Conservation (phyloP, 352 stramenopile species). For the Phytophthora pseudosyringae region DNA sequence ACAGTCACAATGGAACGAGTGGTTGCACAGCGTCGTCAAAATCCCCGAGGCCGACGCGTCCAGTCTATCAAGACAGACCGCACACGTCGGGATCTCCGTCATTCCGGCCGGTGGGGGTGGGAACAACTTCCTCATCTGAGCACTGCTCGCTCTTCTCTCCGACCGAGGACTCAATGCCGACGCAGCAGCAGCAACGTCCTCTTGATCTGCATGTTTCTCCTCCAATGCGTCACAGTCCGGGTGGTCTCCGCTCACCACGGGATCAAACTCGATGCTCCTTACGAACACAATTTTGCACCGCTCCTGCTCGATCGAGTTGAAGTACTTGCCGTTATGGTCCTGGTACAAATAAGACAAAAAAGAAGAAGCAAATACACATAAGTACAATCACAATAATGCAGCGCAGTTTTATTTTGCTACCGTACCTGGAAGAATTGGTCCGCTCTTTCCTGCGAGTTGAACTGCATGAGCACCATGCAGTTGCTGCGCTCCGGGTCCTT, state of each 20-base stretch:
- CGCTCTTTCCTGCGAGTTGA: slow-evolving; percentile 74
- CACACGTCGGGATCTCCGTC: slow-evolving; percentile 91
- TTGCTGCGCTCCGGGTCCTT: slow-evolving; percentile 84
- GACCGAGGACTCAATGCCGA: slow-evolving; percentile 18
- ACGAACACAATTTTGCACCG: slow-evolving; percentile 93
- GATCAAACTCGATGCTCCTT: slow-evolving; percentile 87
- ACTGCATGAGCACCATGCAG: slow-evolving; percentile 89
- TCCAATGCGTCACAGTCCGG: slow-evolving; percentile 29
- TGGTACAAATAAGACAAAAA: slow-evolving; percentile 31
- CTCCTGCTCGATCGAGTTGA: slow-evolving; percentile 93
- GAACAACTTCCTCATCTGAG: slow-evolving; percentile 55
- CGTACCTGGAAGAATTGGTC: slow-evolving; percentile 81
- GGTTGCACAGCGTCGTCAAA: slow-evolving; percentile 98
- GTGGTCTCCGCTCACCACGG: slow-evolving; percentile 33
- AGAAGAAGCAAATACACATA: background rate
- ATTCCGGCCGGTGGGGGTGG: slow-evolving; percentile 69
- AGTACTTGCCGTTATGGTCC: slow-evolving; percentile 90
- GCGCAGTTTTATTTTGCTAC: background rate
- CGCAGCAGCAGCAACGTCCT: slow-evolving; percentile 1
- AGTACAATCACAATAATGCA: background rate
- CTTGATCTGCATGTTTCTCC: slow-evolving; percentile 31
- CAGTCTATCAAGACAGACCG: slow-evolving; percentile 92
- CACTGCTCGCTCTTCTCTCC: slow-evolving; percentile 34
- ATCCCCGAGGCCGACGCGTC: slow-evolving; percentile 90
- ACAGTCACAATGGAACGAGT: slow-evolving; percentile 98